Base-by-base conservation (phyloP, 441 rosid genomes). In the Populus hybrid region DNA sequence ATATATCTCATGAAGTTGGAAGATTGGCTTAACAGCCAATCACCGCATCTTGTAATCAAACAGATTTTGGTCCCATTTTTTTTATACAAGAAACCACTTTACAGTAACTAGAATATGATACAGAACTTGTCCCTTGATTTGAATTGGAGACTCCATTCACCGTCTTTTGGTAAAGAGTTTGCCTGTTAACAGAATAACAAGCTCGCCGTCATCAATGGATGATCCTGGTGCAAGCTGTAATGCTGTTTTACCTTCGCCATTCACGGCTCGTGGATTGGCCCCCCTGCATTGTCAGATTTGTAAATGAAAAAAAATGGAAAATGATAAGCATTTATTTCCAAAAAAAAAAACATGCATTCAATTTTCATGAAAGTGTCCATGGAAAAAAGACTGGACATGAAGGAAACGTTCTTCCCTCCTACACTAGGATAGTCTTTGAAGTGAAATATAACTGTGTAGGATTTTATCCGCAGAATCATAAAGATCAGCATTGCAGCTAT, bases 251-350 rank as follows among this genome's bases (percentile, higher is more conserved):
- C 89, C 91, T 11, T 84, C 87, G 19, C 70, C 81, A 70, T 93
- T 92, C 24, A 80, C 86, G 59, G 90, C 91, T 40, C 85, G 90
- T 59, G 93, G 90, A 83, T 96, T 90, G 50, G 98, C 95, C 79
- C 98, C 98, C 91, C 98, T 96, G 94, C 85, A 81, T 26, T n/a
- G 75, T 83, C 64, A 42, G 35, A 75, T 81, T 76, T 61, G 19
- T 7, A 6, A 66, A 12, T 16, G 21, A 18, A 59, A 59, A 59
- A 6, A 6, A 11, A 14, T 5, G 19, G 28, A 28, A 26, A 50
- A 24, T 11, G 12, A 40, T 7, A 18, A 19, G 16, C 16, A 50
- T 42, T 40, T 40, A 40, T 40, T 40, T 40, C 46, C 50, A 1
- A 34, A 34, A 34, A 6, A 40, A 12, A 40, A 3, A 40, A 40